Evolutionary conservation across 1,284 basidiomycete genomes (phyloP).

Genomic region (Ceratobasidium sp.): DNA sequence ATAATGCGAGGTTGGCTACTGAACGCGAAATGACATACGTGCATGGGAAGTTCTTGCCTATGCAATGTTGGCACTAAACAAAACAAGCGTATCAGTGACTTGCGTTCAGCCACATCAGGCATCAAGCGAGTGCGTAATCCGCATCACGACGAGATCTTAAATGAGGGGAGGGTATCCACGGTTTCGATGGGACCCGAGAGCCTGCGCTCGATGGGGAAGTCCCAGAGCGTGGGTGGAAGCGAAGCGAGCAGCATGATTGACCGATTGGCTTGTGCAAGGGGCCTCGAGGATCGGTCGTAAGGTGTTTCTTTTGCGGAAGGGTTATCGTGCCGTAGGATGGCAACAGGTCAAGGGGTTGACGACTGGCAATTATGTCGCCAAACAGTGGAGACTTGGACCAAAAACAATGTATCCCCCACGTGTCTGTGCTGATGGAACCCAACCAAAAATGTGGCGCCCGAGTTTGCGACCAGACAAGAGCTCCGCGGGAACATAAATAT

Average conservation of each 20-base stretch:
- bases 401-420: constrained; percentile 13
- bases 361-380: constrained; percentile 29
- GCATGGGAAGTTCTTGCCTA: constrained; percentile 84
- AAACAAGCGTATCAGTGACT: constrained; percentile 38
- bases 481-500: constrained; percentile 7
- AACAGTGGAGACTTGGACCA: constrained; percentile 17
- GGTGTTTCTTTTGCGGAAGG: constrained; percentile 38
- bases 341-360: constrained; percentile 27
- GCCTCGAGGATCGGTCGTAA: constrained; percentile 19
- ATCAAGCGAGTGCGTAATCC: not conserved
- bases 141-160: not conserved
- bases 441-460: constrained; percentile 22
- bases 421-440: constrained; percentile 13
- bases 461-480: constrained; percentile 19
- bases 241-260: constrained; percentile 28
- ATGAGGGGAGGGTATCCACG: constrained; percentile 23
- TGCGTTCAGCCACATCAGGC: not conserved
- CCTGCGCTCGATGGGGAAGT: constrained; percentile 19
- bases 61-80: constrained; percentile 70
- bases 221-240: constrained; percentile 16
- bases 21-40: constrained; percentile 66
- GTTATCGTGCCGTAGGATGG: constrained; percentile 67
- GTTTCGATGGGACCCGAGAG: constrained; percentile 12
- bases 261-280: not conserved
- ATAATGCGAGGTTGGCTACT: constrained; percentile 46